Base-by-base conservation (phyloP, 2,329 filamentous ascomycete species). In the Arthrobotrys megalospora region DNA sequence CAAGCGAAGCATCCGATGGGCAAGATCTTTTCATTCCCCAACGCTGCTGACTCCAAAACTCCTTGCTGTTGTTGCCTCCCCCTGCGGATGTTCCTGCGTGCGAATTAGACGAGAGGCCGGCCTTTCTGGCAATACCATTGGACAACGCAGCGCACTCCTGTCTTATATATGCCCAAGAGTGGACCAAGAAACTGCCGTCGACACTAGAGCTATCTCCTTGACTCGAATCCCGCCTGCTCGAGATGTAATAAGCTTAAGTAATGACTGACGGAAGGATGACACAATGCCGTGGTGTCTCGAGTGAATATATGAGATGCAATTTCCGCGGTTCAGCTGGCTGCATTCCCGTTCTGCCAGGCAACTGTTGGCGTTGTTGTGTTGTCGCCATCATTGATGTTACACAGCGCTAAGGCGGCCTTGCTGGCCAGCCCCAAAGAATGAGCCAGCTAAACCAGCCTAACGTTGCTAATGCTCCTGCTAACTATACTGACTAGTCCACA, bases 31-130 rank as follows among this genome's bases (percentile, higher is more conserved):
- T 77, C 73, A 66, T 58, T 55, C 41, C 43, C 58, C 45, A 41
- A 43, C 34, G 8, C 41, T 58, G 67, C 53, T 67, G 36, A 47
- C 28, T 19, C 60, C 50, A n/a, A 36, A 32, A 58, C 75, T 70
- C 66, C 72, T 76, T 76, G 58, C 65, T 60, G 60, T 32, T 63
- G 50, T 77, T 71, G 75, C 62, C 53, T 45, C 45, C 75, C 67
- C 75, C 66, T 72, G 75, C 62, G 67, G 62, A 68, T 67, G 67
- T 72, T 66, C 75, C 67, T 78, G 67, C 75, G 75, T 72, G 38
- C 75, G 75, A 78, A 78, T 78, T 71, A 78, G 75, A 78, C 63
- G 60, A 72, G 41, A 28, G 19, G 16, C 41, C 34, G 19, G 6
- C 41, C 11, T 36, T 78, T 58, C 67, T 64, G 28, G 67, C 43